These are phyloP conservation scores for Fusarium irregulare DNA, from an alignment of 2,329 filamentous ascomycete genomes.

Conservation along the genomic window DNA sequence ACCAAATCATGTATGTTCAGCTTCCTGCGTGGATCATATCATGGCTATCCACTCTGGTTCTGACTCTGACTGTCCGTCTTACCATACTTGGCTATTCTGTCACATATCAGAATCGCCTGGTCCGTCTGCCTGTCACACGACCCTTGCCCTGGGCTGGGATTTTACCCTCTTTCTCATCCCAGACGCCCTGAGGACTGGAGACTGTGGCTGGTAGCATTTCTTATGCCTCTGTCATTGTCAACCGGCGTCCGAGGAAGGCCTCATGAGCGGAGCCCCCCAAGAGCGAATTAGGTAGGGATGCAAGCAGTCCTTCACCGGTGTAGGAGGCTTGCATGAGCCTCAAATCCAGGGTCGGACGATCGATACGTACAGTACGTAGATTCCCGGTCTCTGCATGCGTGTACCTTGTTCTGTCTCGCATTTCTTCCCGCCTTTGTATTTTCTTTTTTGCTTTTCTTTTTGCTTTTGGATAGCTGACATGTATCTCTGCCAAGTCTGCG, in stretches of 20 bases:
- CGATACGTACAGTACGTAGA: not conserved
- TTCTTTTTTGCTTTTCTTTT: not conserved
- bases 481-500: not conserved
- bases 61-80: not conserved
- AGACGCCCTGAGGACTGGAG: not conserved
- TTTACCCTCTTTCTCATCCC: not conserved
- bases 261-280: conserved; percentile 29
- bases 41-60: not conserved
- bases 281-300: conserved; percentile 7
- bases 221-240: not conserved
- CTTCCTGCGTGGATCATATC: not conserved
- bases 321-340: conserved; percentile 33
- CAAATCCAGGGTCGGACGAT: conserved; percentile 12
- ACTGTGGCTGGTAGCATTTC: conserved; percentile 1
- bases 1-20: not conserved
- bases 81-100: conserved; percentile 1
- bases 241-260: conserved; percentile 35
- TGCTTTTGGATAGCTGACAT: not conserved
- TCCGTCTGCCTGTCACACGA: conserved; percentile 8
- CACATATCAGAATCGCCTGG: conserved; percentile 29
- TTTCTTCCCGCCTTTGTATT: not conserved
- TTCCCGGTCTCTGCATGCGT: not conserved
- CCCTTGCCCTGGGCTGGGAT: not conserved
- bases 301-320: conserved; percentile 26
- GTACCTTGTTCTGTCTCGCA: not conserved